Evolutionary conservation across 352 stramenopile genomes (phyloP).

Genomic region (Phytopythium vexans): DNA sequence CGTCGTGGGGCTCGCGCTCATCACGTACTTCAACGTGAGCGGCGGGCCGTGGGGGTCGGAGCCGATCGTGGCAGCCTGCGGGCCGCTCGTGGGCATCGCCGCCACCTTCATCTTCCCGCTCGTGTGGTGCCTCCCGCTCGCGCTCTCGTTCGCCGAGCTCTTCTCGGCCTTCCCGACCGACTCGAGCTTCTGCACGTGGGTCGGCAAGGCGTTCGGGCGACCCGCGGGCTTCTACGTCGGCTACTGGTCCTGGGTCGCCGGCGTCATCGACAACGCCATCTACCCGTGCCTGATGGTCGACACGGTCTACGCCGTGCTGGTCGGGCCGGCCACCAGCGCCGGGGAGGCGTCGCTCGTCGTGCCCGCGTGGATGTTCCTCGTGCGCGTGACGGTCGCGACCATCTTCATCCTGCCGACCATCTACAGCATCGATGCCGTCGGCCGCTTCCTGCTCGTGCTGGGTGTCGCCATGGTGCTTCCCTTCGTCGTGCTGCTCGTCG

Average conservation of each 20-base stretch:
- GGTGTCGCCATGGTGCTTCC: constrained; percentile 68
- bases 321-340: constrained; percentile 4
- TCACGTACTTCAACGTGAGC: constrained; percentile 81
- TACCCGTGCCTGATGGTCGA: constrained; percentile 84
- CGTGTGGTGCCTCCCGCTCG: constrained; percentile 69
- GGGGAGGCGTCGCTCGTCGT: constrained; percentile 1
- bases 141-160: constrained; percentile 70
- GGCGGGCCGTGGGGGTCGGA: constrained; percentile 69
- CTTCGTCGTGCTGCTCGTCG: constrained; percentile 52
- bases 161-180: constrained; percentile 81
- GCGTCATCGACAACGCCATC: constrained; percentile 84
- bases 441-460: constrained; percentile 56
- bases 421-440: constrained; percentile 69
- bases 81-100: constrained; percentile 61
- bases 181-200: constrained; percentile 79
- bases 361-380: constrained; percentile 24
- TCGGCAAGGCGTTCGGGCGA: constrained; percentile 71
- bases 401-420: constrained; percentile 74
- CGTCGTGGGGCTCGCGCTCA: constrained; percentile 67
- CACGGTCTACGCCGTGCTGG: constrained; percentile 31
- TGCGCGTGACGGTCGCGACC: constrained; percentile 49
- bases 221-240: constrained; percentile 86
- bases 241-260: constrained; percentile 80
- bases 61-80: constrained; percentile 55
- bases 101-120: constrained; percentile 65